Percentiles rank a stretch among this genome's conserved stretches.
These are phyloP conservation scores for Hericium coralloides DNA, from an alignment of 768 basidiomycete genomes.

Conservation along the genomic window DNA sequence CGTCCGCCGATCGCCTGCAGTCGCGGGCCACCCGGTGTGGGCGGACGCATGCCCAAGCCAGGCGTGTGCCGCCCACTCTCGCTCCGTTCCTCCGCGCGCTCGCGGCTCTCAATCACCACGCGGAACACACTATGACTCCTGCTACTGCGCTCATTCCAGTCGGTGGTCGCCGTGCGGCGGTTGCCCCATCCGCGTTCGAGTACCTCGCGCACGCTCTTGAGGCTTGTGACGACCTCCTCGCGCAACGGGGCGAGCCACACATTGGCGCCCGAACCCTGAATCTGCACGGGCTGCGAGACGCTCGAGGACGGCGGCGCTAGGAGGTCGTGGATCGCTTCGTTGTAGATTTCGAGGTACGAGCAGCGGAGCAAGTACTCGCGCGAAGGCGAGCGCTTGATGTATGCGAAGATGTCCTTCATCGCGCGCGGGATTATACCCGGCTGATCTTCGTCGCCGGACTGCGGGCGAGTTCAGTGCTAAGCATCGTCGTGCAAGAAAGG, in stretches of 20 bases:
- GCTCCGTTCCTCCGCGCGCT: slow-evolving; percentile 49
- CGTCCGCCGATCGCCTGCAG: slow-evolving; percentile 72
- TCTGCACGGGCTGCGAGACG: slow-evolving; percentile 54
- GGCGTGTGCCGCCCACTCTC: slow-evolving; percentile 45
- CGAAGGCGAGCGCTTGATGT: slow-evolving; percentile 65
- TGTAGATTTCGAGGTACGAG: slow-evolving; percentile 97
- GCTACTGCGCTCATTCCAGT: slow-evolving; percentile 96
- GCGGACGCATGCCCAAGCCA: slow-evolving; percentile 30
- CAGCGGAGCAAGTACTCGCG: slow-evolving; percentile 93
- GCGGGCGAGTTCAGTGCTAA: neutral
- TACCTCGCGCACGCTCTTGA: slow-evolving; percentile 80
- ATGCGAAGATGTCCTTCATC: slow-evolving; percentile 85
- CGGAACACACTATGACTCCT: slow-evolving; percentile 92
- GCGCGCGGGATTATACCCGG: slow-evolving; percentile 94
- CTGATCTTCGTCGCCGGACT: slow-evolving; percentile 71
- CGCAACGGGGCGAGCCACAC: slow-evolving; percentile 67
- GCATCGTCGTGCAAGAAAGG: neutral
- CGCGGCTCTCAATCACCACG: slow-evolving; percentile 84
- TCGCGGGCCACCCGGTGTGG: slow-evolving; percentile 50
- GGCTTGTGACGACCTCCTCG: slow-evolving; percentile 90
- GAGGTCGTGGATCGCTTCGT: slow-evolving; percentile 81
- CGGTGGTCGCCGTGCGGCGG: slow-evolving; percentile 89
- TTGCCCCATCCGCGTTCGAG: slow-evolving; percentile 80
- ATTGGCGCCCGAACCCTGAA: slow-evolving; percentile 57
- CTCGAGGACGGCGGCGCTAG: slow-evolving; percentile 59